Evolutionary conservation across 2,329 filamentous ascomycete genomes (phyloP).

Genomic region (Aureobasidium sp.): DNA sequence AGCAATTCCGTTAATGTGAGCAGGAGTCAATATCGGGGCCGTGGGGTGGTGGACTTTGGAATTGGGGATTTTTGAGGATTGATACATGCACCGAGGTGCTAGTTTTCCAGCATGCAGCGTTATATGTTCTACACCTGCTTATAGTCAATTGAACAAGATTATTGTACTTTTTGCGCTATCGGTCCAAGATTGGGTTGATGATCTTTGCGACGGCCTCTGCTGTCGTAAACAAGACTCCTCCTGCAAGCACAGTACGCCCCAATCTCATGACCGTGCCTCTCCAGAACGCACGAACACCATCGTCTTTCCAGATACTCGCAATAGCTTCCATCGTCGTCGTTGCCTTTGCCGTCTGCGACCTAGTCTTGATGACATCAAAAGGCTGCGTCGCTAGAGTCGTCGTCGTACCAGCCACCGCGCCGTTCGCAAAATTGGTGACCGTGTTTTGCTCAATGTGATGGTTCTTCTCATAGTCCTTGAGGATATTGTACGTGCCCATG

Average conservation of each 20-base stretch:
- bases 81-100: too few species aligned
- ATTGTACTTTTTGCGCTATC: neutral
- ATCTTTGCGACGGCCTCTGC: constrained; percentile 52
- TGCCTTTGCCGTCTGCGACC: constrained; percentile 53
- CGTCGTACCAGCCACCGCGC: constrained; percentile 53
- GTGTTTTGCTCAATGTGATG: constrained; percentile 45
- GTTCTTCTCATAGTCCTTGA: constrained; percentile 52
- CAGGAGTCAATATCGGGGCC: neutral
- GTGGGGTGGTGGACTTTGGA: too few species aligned
- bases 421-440: constrained; percentile 54
- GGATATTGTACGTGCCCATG: constrained; percentile 56
- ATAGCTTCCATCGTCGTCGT: constrained; percentile 53
- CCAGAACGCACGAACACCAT: constrained; percentile 57
- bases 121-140: too few species aligned
- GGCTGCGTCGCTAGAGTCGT: constrained; percentile 56
- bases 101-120: too few species aligned
- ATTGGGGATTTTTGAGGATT: too few species aligned
- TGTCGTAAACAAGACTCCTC: constrained; percentile 59
- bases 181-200: constrained; percentile 28
- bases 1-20: neutral
- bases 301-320: constrained; percentile 47
- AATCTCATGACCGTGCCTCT: constrained; percentile 62
- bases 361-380: constrained; percentile 59
- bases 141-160: too few species aligned
- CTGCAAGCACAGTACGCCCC: constrained; percentile 56